These are phyloP conservation scores for Avena eriantha DNA, from an alignment of 176 grass and related monocot species.

Conservation along the genomic window DNA sequence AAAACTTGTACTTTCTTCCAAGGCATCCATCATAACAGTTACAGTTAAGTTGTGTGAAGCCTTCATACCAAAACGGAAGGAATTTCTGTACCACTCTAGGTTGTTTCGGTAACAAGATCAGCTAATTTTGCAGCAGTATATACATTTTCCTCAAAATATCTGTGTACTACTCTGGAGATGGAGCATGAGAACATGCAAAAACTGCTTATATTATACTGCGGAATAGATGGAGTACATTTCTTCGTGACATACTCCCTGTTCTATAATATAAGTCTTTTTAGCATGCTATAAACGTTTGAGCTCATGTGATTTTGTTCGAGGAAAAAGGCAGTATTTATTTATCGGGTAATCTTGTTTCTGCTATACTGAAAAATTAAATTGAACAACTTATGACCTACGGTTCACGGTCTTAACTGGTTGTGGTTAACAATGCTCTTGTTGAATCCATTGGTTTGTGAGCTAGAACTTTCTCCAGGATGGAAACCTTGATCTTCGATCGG, in stretches of 20 bases:
- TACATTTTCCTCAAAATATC: background rate
- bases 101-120: background rate
- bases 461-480: too few relatives aligned
- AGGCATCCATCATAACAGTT: background rate
- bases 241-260: too few relatives aligned
- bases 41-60: background rate
- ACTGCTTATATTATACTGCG: too few relatives aligned
- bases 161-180: background rate
- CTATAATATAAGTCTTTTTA: too few relatives aligned
- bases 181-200: slow-evolving; percentile 11
- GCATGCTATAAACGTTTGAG: too few relatives aligned
- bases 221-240: too few relatives aligned
- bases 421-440: too few relatives aligned
- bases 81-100: background rate
- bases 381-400: background rate
- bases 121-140: background rate
- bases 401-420: too few relatives aligned
- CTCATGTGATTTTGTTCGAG: background rate
- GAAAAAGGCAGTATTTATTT: background rate
- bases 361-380: slow-evolving; percentile 6
- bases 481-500: too few relatives aligned
- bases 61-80: background rate
- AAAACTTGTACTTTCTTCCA: background rate
- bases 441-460: too few relatives aligned
- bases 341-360: background rate